Percentiles rank a stretch among this genome's conserved stretches.
phyloP scores from a whole-genome alignment of 768 basidiomycete species.

The Russula brevipes region DNA sequence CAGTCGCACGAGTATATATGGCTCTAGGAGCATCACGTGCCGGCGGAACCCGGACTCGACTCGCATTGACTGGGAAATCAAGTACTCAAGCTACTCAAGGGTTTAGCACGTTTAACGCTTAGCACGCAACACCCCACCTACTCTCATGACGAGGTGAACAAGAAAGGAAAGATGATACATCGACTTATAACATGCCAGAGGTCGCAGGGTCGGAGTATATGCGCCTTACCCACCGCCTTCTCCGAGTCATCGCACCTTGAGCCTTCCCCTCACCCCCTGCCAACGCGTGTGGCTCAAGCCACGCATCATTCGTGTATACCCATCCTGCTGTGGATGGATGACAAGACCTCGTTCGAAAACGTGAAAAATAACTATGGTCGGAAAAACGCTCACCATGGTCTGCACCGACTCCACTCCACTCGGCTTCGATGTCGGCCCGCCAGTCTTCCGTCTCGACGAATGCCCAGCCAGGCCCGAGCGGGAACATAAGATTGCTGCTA shows the following conservation, averaged over 20 bases:
- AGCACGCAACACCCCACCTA: too few relatives aligned
- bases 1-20: too few relatives aligned
- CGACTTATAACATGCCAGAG: not conserved
- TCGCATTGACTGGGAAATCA: too few relatives aligned
- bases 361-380: not conserved
- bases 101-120: too few relatives aligned
- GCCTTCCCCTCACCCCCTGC: conserved; percentile 42
- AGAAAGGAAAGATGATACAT: not conserved
- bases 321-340: conserved; percentile 52
- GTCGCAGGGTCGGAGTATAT: conserved; percentile 41
- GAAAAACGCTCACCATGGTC: conserved; percentile 34
- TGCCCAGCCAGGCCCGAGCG: conserved; percentile 66
- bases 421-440: conserved; percentile 57
- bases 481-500: conserved; percentile 78
- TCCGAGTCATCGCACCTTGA: conserved; percentile 49
- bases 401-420: conserved; percentile 45
- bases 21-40: too few relatives aligned
- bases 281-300: conserved; percentile 48
- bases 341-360: conserved; percentile 23
- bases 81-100: too few relatives aligned
- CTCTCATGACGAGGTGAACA: not conserved
- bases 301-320: conserved; percentile 76
- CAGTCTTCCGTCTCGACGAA: conserved; percentile 77
- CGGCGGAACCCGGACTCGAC: too few relatives aligned
- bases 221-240: conserved; percentile 65